Conservation (phyloP, 371 early-diverging fungal genomes). For the Choanephora cucurbitarum region DNA sequence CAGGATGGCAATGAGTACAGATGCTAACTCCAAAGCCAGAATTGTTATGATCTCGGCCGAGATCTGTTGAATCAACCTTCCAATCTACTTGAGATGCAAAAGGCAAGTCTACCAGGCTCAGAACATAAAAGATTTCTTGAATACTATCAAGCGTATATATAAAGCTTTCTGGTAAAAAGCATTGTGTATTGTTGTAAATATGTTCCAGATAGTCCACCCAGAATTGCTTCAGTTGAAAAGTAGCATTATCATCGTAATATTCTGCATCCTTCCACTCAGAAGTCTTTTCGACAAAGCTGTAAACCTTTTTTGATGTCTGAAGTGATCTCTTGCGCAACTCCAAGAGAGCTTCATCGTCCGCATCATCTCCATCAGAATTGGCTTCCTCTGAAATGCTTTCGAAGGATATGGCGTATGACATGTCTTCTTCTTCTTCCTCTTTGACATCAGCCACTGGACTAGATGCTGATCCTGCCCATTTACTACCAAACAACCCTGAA, state of each 20-base stretch:
- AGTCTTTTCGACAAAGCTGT: slow-evolving; percentile 27
- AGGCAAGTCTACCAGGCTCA: slow-evolving; percentile 50
- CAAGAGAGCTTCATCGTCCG: slow-evolving; percentile 23
- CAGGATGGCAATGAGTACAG: slow-evolving; percentile 21
- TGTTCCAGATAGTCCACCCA: slow-evolving; percentile 53
- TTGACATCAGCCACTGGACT: not conserved
- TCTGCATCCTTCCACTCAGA: slow-evolving; percentile 36
- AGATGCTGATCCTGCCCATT: too few relatives aligned
- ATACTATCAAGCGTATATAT: slow-evolving; percentile 37
- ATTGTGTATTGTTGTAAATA: not conserved
- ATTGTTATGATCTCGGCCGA: not conserved
- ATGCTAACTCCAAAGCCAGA: not conserved
- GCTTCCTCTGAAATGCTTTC: too few relatives aligned
- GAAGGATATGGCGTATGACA: slow-evolving; percentile 20
- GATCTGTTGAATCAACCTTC: slow-evolving; percentile 6
- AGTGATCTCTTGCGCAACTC: not conserved
- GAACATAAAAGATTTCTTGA: slow-evolving; percentile 41
- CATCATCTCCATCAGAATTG: slow-evolving; percentile 2
- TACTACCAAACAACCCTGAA: too few relatives aligned
- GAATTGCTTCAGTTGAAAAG: slow-evolving; percentile 36
- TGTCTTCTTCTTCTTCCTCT: slow-evolving; percentile 6
- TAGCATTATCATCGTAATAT: slow-evolving; percentile 12
- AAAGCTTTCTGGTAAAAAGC: slow-evolving; percentile 40
- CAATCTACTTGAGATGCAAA: slow-evolving; percentile 31
- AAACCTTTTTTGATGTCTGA: slow-evolving; percentile 20